phyloP scores from a whole-genome alignment of 1,284 basidiomycete genomes.

The Xanthoconium separans region DNA sequence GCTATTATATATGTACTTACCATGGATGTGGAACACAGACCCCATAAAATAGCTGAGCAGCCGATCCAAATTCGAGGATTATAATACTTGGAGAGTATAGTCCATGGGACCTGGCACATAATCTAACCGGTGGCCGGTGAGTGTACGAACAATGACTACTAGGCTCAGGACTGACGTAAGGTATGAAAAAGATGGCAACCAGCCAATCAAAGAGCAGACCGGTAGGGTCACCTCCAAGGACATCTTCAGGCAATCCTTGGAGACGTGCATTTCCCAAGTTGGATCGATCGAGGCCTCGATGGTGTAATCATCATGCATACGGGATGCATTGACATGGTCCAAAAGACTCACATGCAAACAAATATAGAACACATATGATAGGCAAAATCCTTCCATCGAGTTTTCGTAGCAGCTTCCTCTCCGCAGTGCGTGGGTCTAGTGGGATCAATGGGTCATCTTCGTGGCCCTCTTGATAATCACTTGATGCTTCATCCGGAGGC shows the following conservation, averaged over 20 bases:
- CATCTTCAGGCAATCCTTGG: slow-evolving; percentile 63
- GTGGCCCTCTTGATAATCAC: background rate
- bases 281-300: slow-evolving; percentile 65
- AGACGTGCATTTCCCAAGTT: slow-evolving; percentile 77
- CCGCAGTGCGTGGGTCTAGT: slow-evolving; percentile 37
- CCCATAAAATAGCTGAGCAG: slow-evolving; percentile 67
- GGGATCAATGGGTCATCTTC: slow-evolving; percentile 26
- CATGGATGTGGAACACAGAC: slow-evolving; percentile 67
- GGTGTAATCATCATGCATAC: slow-evolving; percentile 2
- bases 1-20: slow-evolving; percentile 56
- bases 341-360: slow-evolving; percentile 65
- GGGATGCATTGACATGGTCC: background rate
- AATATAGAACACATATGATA: slow-evolving; percentile 67
- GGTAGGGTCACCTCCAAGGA: slow-evolving; percentile 63
- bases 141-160: background rate
- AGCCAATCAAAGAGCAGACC: slow-evolving; percentile 72
- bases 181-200: slow-evolving; percentile 72
- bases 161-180: slow-evolving; percentile 51
- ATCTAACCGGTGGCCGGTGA: slow-evolving; percentile 44
- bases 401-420: slow-evolving; percentile 60
- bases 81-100: slow-evolving; percentile 63
- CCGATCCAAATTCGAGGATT: slow-evolving; percentile 70
- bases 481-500: slow-evolving; percentile 5
- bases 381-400: slow-evolving; percentile 68
- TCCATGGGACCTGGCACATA: slow-evolving; percentile 65